Base-by-base conservation (phyloP, 2,329 filamentous ascomycete species). In the Leptographium galeiforme region DNA sequence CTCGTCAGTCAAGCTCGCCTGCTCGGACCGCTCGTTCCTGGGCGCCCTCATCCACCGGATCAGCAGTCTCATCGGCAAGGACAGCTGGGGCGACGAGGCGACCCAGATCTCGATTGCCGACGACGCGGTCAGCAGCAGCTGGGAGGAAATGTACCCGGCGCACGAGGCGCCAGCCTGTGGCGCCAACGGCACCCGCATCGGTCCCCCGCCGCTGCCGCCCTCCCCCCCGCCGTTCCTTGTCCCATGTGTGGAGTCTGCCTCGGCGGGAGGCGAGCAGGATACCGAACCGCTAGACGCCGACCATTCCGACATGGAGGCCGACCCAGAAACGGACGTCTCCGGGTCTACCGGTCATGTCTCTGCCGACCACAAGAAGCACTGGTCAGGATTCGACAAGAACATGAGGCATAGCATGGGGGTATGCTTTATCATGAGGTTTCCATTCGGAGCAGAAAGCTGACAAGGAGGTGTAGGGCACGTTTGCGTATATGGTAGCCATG, bases 11-110 rank as follows among this genome's bases (percentile, higher is more conserved):
- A 43, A 33, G 18, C 48, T 39, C 51, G 39, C n/a, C 19, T 50
- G 18, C 38, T 32, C 38, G 2, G 33, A 30, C 40, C 19, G 34
- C 2, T 76, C 74, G 56, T 61, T 74, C 44, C 61, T 73, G 47
- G 63, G 64, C 43, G 61, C 66, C n/a, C 61, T 74, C 48, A 64
- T 67, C 45, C 33, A 25, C 47, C 34, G 38, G 14, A 53, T 51
- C 40, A 41, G 32, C 40, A 40, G 18, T n/a, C 14, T 50, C 47
- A 44, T 33, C 45, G 47, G 38, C 47, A 11, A 18, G n/a, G n/a
- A 34, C 14, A 40, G 33, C 13, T 8, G 19, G 33, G 34, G 10
- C 1, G 36, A 47, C 4, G 48, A 7, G 2, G 38, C 2, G 14
- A 43, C 33, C 39, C 39, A 32, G 11, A 19, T 19, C 46, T 25